Base-by-base conservation (phyloP, 106 monocot genomes). In the Triglochin maritima region DNA sequence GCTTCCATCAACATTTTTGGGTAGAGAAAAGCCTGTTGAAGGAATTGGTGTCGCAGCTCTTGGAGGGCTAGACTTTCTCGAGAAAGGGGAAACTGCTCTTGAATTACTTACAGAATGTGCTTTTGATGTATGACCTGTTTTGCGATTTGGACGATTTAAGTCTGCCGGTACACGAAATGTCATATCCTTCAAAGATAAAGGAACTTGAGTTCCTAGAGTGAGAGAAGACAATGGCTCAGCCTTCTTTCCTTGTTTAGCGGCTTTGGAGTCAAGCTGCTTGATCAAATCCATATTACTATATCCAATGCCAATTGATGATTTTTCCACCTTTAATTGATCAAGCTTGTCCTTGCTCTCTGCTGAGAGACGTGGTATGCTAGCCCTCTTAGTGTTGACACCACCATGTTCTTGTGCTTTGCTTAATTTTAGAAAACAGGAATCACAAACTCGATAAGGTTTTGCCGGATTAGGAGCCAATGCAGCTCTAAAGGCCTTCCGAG, bases 381-480 rank as follows among this genome's bases (percentile, higher is more conserved):
- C 76, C 60, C 71, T 87, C 67, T 68, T 87, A 15, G 60, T 77
- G 57, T 64, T 77, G 2, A 46, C 58, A 13, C 68, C 67, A 67
- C 77, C 66, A 68, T 76, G 60, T 59, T 85, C 87, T 17, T 62
- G 62, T 12, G 70, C 65, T 69, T 81, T 93, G 46, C 63, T 78
- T 55, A 93, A 69, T 64, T 93, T 88, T 41, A 76, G 49, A 76
- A 80, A 88, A 76, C 93, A 88, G 4, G 85, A 75, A 69, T 93
- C 93, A 74, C 93, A 93, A 61, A 88, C 86, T 63, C 93, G 85
- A 71, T 88, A 93, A 2, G 88, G 93, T 71, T 88, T 93, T 54
- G 67, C 74, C 57, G 83, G 88, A 72, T 88, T 88, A 17, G 93
- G 88, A 67, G 88, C 63, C 47, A 88, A 72, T 65, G 81, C 79